Conservation (phyloP, 2,329 filamentous ascomycete species). For the Curvularia eragrostidis region DNA sequence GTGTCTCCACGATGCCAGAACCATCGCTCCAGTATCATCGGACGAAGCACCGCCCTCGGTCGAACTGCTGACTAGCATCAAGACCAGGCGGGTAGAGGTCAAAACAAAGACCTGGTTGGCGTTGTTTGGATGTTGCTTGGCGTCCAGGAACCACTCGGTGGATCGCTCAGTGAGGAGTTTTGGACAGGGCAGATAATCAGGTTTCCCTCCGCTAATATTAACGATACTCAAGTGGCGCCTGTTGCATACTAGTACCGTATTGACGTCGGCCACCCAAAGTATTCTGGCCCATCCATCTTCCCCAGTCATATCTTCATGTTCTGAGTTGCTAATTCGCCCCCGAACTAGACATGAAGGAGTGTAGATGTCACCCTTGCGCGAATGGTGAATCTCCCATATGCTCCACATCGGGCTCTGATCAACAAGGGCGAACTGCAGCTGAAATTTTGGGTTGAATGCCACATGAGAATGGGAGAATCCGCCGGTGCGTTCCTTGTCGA, state of each 20-base stretch:
- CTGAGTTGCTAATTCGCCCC: conserved; percentile 18
- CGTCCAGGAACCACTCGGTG: conserved; percentile 63
- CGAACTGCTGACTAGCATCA: conserved; percentile 54
- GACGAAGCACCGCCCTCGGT: conserved; percentile 31
- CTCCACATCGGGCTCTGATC: conserved; percentile 72
- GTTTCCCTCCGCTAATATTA: conserved; percentile 38
- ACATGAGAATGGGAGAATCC: conserved; percentile 67
- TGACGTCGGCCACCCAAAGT: conserved; percentile 56
- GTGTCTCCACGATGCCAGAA: conserved; percentile 60
- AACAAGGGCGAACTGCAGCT: conserved; percentile 69
- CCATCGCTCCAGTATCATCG: conserved; percentile 39
- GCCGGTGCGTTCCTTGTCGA: conserved; percentile 62
- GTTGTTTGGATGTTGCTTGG: conserved; percentile 57
- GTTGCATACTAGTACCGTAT: conserved; percentile 61
- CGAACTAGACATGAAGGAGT: conserved; percentile 43
- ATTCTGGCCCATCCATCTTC: conserved; percentile 60
- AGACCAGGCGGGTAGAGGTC: conserved; percentile 61
- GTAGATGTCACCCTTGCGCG: conserved; percentile 40
- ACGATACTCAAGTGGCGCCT: conserved; percentile 51
- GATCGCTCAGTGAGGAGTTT: conserved; percentile 35
- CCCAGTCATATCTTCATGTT: conserved; percentile 3
- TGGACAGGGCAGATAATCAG: conserved; percentile 31
- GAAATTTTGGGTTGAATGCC: conserved; percentile 67
- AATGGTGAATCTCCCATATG: conserved; percentile 65
- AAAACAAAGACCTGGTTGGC: conserved; percentile 64